Evolutionary conservation across 2,329 filamentous ascomycete species (phyloP).

Genomic region (Nemania abortiva): DNA sequence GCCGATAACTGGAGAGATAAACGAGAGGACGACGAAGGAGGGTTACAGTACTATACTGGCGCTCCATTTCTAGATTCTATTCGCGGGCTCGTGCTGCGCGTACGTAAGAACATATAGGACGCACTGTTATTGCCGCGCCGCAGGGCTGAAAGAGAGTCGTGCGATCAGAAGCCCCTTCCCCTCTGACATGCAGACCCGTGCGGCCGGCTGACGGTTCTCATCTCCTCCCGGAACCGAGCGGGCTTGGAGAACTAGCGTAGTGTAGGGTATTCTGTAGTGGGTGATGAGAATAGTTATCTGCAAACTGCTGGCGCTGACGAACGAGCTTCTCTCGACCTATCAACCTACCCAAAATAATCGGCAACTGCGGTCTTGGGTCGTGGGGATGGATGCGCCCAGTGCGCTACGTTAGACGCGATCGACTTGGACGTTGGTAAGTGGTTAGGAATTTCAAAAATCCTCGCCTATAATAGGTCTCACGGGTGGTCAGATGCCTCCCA

Average conservation of each 20-base stretch:
- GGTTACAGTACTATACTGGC: conserved; percentile 20
- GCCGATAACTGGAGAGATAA: conserved; percentile 10
- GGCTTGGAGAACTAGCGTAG: conserved; percentile 21
- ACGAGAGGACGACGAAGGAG: conserved; percentile 18
- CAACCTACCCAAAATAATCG: conserved; percentile 27
- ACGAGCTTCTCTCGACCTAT: conserved; percentile 18
- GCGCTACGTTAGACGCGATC: conserved; percentile 11
- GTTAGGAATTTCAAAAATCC: neutral
- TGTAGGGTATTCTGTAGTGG: neutral
- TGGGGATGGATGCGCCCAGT: neutral
- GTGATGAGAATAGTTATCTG: conserved; percentile 4
- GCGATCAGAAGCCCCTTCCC: conserved; percentile 26
- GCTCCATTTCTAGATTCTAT: conserved; percentile 13
- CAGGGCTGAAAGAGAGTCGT: conserved; percentile 39
- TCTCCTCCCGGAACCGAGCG: conserved; percentile 27
- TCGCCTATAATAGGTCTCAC: neutral
- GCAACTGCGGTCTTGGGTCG: conserved; percentile 1
- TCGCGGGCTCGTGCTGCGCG: conserved; percentile 16
- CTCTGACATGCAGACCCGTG: conserved; percentile 36
- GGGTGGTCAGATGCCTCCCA: conserved; percentile 23
- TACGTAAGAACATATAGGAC: conserved; percentile 9
- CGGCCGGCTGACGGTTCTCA: conserved; percentile 22
- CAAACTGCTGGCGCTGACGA: conserved; percentile 29
- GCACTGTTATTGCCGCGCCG: conserved; percentile 26
- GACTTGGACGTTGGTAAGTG: neutral